Base-by-base conservation (phyloP, 192 early-diverging fungal genomes). In the Entomortierella beljakovae region DNA sequence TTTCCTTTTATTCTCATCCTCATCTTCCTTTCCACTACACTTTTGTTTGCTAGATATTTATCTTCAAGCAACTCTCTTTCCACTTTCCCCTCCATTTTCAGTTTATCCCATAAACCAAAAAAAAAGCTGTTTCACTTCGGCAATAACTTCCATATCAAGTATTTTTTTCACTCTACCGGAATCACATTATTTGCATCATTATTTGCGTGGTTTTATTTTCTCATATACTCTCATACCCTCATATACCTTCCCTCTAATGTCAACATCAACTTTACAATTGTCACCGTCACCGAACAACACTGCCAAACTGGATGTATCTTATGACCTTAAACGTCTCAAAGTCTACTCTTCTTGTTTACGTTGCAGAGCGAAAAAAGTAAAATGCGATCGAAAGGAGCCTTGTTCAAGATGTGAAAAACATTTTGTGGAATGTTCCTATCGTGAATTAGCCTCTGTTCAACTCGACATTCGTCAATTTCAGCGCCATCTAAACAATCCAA, bases 381-480 rank as follows among this genome's bases (percentile, higher is more conserved):
- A 79, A 51, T 79, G 75, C 37, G 75, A 79, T 51, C 66, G 75
- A 55, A 79, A 79, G 33, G 75, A 79, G 35, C 75, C 75, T 22
- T 79, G 75, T 26, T 79, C 75, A 29, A 42, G 75, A 1, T 79
- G 75, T 48, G 67, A 65, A 18, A 69, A 79, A 25, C 75, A 79
- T 34, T 54, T 34, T 6, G 68, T 70, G 56, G 75, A 79, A 43
- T 79, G 75, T 35, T 79, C 75, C 56, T 79, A 79, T 34, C 66
- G 68, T 11, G 75, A 79, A 54, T 60, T 79, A 33, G 62, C 75
- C 32, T 79, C 75, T 0, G 75, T 79, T 16, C 67, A 79, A 51
- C 68, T 79, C 38, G 75, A 79, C 32, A 79, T 79, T 64, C 75
- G 75, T 29, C 75, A 68, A 32, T 79, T 79, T 57, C 71, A 74